Percentiles rank a stretch among this genome's conserved stretches.
Evolutionary conservation across 2,329 filamentous ascomycete species (phyloP).

Genomic region (Sarocladium brachiariae): DNA sequence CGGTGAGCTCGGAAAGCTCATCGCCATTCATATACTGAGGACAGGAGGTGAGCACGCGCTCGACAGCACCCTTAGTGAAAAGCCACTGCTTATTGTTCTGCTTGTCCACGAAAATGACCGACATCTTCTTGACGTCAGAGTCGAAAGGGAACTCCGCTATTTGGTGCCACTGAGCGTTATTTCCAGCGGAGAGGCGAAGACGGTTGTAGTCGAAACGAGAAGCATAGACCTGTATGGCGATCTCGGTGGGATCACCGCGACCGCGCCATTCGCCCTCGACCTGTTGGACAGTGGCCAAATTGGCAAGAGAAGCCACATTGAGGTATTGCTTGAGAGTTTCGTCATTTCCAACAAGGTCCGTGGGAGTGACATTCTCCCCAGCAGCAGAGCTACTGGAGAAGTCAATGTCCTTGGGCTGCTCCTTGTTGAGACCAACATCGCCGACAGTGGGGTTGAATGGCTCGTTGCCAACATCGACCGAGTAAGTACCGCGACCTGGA

Average conservation of each 20-base stretch:
- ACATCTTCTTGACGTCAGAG: conserved; percentile 68
- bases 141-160: conserved; percentile 65
- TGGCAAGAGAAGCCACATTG: conserved; percentile 51
- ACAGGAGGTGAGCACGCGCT: conserved; percentile 51
- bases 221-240: conserved; percentile 66
- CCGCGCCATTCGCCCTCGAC: conserved; percentile 47
- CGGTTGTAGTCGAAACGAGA: conserved; percentile 58
- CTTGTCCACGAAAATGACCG: conserved; percentile 51
- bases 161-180: conserved; percentile 44
- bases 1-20: conserved; percentile 34
- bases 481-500: conserved; percentile 49
- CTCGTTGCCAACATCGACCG: conserved; percentile 46
- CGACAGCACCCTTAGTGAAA: conserved; percentile 60
- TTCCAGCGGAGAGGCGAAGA: conserved; percentile 40
- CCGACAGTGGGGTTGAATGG: conserved; percentile 52
- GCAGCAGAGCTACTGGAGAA: conserved; percentile 23
- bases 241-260: conserved; percentile 61
- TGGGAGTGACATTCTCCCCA: conserved; percentile 18
- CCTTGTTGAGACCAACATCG: conserved; percentile 32
- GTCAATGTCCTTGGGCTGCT: conserved; percentile 32
- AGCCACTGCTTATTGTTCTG: conserved; percentile 23
- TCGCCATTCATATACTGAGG: conserved; percentile 29
- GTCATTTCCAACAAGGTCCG: conserved; percentile 34
- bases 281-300: conserved; percentile 42
- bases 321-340: conserved; percentile 44